phyloP scores from a whole-genome alignment of 169 alveolate species.

The Eimeria falciformis region DNA sequence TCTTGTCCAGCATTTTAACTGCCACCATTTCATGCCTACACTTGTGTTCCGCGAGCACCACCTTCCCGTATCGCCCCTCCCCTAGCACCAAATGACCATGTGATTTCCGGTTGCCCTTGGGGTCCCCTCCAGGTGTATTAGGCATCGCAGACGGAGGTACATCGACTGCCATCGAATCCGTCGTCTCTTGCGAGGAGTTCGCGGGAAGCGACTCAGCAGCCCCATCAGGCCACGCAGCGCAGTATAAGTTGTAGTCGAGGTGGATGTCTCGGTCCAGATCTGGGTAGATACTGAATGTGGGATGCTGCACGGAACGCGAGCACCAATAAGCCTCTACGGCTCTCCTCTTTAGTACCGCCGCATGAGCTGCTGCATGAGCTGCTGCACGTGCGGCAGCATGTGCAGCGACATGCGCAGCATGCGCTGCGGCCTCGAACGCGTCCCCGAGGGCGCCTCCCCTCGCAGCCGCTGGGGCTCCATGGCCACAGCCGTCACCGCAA shows the following conservation, averaged over 20 bases:
- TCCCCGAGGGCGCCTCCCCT: constrained; percentile 27
- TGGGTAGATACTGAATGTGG: constrained; percentile 61
- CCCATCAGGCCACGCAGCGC: constrained; percentile 9
- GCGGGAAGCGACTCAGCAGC: background rate
- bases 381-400: constrained; percentile 64
- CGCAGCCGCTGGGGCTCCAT: background rate
- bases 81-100: constrained; percentile 57
- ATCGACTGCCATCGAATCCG: constrained; percentile 13
- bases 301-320: background rate
- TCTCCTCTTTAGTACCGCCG: constrained; percentile 29
- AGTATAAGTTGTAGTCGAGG: constrained; percentile 52
- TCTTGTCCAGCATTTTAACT: constrained; percentile 68
- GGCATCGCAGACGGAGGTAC: background rate
- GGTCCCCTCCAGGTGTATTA: background rate
- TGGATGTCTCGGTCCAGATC: constrained; percentile 69
- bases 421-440: constrained; percentile 70
- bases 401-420: constrained; percentile 62
- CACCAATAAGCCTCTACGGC: constrained; percentile 39
- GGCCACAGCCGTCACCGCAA: background rate
- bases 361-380: constrained; percentile 63
- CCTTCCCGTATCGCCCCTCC: constrained; percentile 72
- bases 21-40: constrained; percentile 27
- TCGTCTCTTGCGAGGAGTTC: background rate
- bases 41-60: constrained; percentile 50
- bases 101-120: background rate